Conservation (phyloP, 805 yeast species). For the Pichia kluyveri region DNA sequence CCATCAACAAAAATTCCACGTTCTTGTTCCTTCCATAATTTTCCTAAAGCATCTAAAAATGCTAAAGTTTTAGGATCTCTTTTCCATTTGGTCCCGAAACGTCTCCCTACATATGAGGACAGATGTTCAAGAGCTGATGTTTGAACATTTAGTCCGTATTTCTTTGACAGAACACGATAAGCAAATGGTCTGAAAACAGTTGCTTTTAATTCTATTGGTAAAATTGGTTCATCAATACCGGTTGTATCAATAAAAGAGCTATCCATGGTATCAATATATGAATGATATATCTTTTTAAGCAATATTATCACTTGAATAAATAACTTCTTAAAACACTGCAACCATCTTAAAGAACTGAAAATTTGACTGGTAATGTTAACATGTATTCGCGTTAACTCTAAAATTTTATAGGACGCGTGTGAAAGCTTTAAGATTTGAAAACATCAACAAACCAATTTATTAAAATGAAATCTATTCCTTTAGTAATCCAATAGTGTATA, state of each 20-base stretch:
- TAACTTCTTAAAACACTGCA: no score
- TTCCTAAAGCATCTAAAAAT: conserved; percentile 70
- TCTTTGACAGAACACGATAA: conserved; percentile 80
- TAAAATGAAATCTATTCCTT: not conserved
- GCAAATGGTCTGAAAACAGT: conserved; percentile 86
- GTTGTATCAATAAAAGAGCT: conserved; percentile 7
- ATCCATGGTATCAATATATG: not conserved
- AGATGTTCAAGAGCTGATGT: conserved; percentile 70
- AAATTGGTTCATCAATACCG: conserved; percentile 27
- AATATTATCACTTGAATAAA: no score
- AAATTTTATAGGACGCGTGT: no score
- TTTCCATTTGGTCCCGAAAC: conserved; percentile 84
- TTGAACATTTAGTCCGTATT: conserved; percentile 84
- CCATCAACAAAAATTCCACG: conserved; percentile 82
- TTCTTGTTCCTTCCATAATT: conserved; percentile 82
- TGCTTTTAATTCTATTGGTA: conserved; percentile 74
- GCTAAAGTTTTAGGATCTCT: conserved; percentile 45
- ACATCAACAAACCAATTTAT: not conserved
- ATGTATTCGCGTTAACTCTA: no score
- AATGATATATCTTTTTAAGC: not conserved
- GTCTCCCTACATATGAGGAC: conserved; percentile 66
- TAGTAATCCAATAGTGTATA: no score
- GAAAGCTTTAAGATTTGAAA: not conserved
- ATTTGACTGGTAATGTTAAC: no score
- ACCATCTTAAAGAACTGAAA: no score